A percentile compares a stretch with the other conserved stretches of the same genome.
Conservation (phyloP, 2,329 filamentous ascomycete genomes). For the Xylariomycetidae sp. region DNA sequence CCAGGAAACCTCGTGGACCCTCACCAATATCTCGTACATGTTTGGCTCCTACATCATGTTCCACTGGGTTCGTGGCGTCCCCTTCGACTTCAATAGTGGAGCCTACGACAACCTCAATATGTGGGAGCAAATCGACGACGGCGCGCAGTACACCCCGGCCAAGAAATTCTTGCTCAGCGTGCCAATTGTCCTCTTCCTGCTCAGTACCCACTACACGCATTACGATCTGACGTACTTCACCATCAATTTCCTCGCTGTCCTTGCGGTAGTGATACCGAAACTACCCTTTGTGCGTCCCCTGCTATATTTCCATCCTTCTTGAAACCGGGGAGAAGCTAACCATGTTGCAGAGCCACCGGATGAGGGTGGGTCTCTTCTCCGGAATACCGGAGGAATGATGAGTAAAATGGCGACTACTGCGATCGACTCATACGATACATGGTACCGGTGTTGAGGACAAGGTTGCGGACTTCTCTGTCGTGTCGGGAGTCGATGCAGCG, state of each 20-base stretch:
- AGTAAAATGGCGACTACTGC: no score
- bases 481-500: no score
- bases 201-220: conserved; percentile 98
- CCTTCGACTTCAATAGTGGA: conserved; percentile 97
- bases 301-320: neutral
- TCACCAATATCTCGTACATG: conserved; percentile 99
- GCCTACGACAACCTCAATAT: conserved; percentile 99
- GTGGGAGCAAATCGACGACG: conserved; percentile 99
- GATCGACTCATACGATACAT: no score
- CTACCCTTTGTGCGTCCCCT: conserved; percentile 73
- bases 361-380: conserved; percentile 70
- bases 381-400: conserved; percentile 58
- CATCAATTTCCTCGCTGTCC: conserved; percentile 89
- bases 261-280: conserved; percentile 94
- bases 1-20: conserved; percentile 96
- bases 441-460: no score
- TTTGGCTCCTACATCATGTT: conserved; percentile 99
- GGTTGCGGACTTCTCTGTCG: no score
- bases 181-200: conserved; percentile 86
- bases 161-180: conserved; percentile 98
- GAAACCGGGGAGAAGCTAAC: conserved; percentile 21
- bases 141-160: conserved; percentile 94
- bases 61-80: conserved; percentile 94
- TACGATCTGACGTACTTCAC: conserved; percentile 96
- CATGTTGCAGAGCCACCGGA: conserved; percentile 62